Base-by-base conservation (phyloP, 2,329 filamentous ascomycete genomes). In the Fusarium illudens region DNA sequence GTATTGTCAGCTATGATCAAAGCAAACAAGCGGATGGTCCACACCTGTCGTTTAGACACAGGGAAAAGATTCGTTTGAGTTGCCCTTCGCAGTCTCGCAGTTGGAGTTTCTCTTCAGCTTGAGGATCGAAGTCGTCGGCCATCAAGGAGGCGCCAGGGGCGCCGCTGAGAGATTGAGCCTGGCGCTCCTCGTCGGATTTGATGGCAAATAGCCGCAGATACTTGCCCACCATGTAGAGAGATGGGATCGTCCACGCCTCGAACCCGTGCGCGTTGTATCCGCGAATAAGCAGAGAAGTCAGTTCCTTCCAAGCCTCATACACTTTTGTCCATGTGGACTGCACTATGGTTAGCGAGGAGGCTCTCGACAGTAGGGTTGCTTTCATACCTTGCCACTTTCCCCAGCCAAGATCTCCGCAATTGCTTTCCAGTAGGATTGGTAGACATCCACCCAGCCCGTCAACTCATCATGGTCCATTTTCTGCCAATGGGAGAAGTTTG, bases 191-290 rank as follows among this genome's bases (percentile, higher is more conserved):
- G 77, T 99, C 96, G 58, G 96, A 94, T 75, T 91, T 93, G 77
- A 97, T 96, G 49, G 96, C 96, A 79, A 97, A 96, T 42, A 91
- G 82, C 62, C 96, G 87, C 62, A 99, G 80, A 76, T 96, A 94
- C 79, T 93, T 97, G 57, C 94, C 94, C 22, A 91, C 90, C 54
- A 92, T 86, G 75, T 98, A 98, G 36, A 99, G 84, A 75, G 92
- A 94, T 4, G 96, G 94, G 53, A 99, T 89, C 0, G 94, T 96
- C 95, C 96, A 99, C 30, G 93, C 90, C 68, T 93, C 90, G 72
- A 98, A 93, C 3, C 87, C 86, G 58, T 85, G 84, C 68, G 87
- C 90, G 33, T 89, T 90, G 77, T 97, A 97, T 30, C 93, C 94
- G 70, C 93, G 88, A 60, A 94, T 90, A 36, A 98, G 83, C 49